Evolutionary conservation across 2,329 filamentous ascomycete genomes (phyloP), one percentile per base, ranked within the genome.

Genomic region (Fusarium sulawesiense): DNA sequence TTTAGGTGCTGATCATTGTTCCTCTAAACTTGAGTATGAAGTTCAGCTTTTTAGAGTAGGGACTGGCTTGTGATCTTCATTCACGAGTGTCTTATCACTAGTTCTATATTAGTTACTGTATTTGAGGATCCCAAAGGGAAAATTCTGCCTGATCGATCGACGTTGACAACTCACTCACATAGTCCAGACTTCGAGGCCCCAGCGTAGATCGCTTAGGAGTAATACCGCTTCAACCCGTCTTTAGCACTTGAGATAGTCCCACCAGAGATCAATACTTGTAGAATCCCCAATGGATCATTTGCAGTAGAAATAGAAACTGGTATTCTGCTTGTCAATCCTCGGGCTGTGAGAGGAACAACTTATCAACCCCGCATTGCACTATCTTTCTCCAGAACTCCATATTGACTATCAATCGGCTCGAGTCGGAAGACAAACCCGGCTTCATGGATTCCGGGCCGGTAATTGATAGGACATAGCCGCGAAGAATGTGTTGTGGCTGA

Each of bases 361-460:
- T 62, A 61, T 53, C 59, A 68, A 71, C 67, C 67, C 67, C 67
- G 67, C 67, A 68, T 64, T 46, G 16, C 25, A 29, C 66, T 88
- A 89, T 65, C 60, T 42, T 42, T 64, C 42, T 45, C 16, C 18
- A 47, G 40, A 46, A 49, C 61, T 56, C 49, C 49, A 64, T 45
- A 46, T 6, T 23, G 41, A 34, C 37, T 58, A 49, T 47, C 64
- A 48, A 30, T 29, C 54, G 47, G 61, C 61, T 60, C 34, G 50
- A 29, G 25, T 66, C 62, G 62, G 61, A 30, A 65, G 18, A 29
- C 18, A 18, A 53, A 53, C 46, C 61, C 62, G 62, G 42, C 13
- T 32, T 18, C 11, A 48, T 46, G 29, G 34, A 25, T 29, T 25
- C 14, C 20, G 20, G 20, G 23, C 60, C 81, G 89, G 89, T 83